phyloP scores from a whole-genome alignment of 202 grass and related monocot species.

The Zoysia matrella region DNA sequence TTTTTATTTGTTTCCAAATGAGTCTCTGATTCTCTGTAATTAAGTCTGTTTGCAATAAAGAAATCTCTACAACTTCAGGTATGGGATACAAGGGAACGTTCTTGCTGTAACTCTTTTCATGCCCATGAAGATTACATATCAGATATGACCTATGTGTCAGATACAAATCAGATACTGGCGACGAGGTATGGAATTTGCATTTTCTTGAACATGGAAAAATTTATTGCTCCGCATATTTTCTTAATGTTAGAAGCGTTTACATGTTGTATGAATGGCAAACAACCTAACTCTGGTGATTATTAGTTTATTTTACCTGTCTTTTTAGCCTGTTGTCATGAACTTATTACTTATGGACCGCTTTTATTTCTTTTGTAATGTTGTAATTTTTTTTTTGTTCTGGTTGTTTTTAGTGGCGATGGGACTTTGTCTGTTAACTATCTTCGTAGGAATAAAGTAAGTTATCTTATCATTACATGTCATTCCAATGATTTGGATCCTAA shows the following conservation, averaged over 20 bases:
- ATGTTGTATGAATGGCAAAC: constrained; percentile 3
- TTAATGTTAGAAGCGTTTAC: too few species aligned
- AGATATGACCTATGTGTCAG: constrained; percentile 9
- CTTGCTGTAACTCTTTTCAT: constrained; percentile 86
- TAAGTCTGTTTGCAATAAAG: background rate
- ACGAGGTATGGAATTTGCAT: constrained; percentile 62
- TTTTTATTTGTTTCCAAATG: background rate
- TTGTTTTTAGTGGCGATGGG: constrained; percentile 78
- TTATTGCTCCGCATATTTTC: too few species aligned
- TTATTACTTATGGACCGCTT: background rate
- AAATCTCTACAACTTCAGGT: constrained; percentile 30
- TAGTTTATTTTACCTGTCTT: background rate
- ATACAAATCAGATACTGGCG: constrained; percentile 80
- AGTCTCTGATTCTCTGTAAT: background rate
- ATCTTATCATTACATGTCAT: constrained; percentile 25
- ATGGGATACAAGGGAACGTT: constrained; percentile 80
- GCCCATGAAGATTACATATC: constrained; percentile 93
- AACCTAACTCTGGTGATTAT: background rate
- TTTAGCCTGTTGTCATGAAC: background rate
- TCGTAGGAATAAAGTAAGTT: constrained; percentile 81
- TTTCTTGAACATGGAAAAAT: background rate
- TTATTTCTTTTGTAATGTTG: constrained; percentile 27
- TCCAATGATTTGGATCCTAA: constrained; percentile 7
- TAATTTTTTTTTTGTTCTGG: constrained; percentile 15
- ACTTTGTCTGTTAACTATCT: constrained; percentile 86